Evolutionary conservation across 768 basidiomycete genomes (phyloP).

Genomic region (Termitomyces sp.): DNA sequence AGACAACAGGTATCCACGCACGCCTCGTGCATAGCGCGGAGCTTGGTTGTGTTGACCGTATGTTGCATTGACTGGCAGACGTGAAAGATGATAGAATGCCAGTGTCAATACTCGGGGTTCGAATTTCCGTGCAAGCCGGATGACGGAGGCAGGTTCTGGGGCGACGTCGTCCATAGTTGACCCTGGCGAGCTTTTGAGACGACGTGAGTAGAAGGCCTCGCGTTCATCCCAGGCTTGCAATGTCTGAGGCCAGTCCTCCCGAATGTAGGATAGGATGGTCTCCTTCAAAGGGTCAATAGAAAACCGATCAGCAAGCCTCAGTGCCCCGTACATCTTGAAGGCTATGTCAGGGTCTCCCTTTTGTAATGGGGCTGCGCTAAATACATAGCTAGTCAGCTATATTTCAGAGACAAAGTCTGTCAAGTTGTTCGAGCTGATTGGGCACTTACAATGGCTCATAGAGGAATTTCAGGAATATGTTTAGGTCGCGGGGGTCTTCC

Average conservation of each 20-base stretch:
- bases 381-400: slow-evolving; percentile 12
- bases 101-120: slow-evolving; percentile 14
- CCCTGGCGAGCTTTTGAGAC: slow-evolving; percentile 15
- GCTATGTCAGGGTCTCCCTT: slow-evolving; percentile 21
- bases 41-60: slow-evolving; percentile 17
- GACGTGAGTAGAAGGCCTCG: slow-evolving; percentile 18
- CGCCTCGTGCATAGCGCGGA: slow-evolving; percentile 16
- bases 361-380: slow-evolving; percentile 20
- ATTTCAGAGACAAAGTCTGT: not conserved
- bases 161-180: slow-evolving; percentile 22
- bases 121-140: slow-evolving; percentile 20
- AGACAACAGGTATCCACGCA: slow-evolving; percentile 15
- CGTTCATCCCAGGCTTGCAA: slow-evolving; percentile 22
- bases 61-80: slow-evolving; percentile 17
- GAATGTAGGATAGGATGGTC: slow-evolving; percentile 19
- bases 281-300: slow-evolving; percentile 20
- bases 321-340: slow-evolving; percentile 19
- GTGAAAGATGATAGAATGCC: slow-evolving; percentile 18
- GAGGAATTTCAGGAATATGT: slow-evolving; percentile 21
- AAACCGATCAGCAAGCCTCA: slow-evolving; percentile 21
- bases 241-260: slow-evolving; percentile 19
- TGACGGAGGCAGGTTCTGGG: slow-evolving; percentile 19
- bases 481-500: slow-evolving; percentile 19
- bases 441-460: slow-evolving; percentile 21
- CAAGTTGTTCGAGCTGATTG: not conserved